A percentile compares a stretch with the other conserved stretches of the same genome.
Conservation (phyloP, 2,329 filamentous ascomycete genomes). For the Elsinoe fawcettii region DNA sequence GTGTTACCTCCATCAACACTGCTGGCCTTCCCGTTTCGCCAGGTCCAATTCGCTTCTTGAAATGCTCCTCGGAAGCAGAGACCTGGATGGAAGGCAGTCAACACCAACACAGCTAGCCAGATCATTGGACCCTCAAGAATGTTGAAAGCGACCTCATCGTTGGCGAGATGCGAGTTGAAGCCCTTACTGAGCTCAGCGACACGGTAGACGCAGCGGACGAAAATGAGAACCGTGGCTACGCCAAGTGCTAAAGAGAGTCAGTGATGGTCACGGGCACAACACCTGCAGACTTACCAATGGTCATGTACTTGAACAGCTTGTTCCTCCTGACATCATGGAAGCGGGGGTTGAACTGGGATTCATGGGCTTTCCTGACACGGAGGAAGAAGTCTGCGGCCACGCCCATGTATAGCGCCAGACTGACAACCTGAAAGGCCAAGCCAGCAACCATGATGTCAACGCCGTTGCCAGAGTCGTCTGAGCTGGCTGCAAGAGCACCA, state of each 20-base stretch:
- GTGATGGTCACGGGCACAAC: no score
- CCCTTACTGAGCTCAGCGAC: constrained; percentile 44
- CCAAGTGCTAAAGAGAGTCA: constrained; percentile 23
- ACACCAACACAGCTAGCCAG: constrained; percentile 33
- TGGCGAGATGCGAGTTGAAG: constrained; percentile 39
- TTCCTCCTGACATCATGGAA: constrained; percentile 14
- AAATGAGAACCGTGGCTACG: constrained; percentile 38
- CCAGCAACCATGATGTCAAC: constrained; percentile 50
- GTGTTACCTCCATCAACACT: neutral
- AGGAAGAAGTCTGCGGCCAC: neutral
- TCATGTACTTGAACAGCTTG: constrained; percentile 16
- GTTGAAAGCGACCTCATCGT: constrained; percentile 41
- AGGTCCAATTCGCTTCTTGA: constrained; percentile 18
- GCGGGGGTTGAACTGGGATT: constrained; percentile 3
- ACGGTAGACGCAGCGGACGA: constrained; percentile 43
- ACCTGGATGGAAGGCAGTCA: constrained; percentile 42
- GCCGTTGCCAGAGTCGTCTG: constrained; percentile 34
- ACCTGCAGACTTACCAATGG: constrained; percentile 5
- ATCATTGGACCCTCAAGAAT: constrained; percentile 46
- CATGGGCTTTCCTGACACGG: neutral
- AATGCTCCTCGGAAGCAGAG: constrained; percentile 20
- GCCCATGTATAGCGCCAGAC: constrained; percentile 39
- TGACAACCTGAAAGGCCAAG: constrained; percentile 48
- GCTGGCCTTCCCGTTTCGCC: constrained; percentile 5
- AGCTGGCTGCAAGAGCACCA: constrained; percentile 50